Conservation (phyloP, 1,284 basidiomycete genomes). For the Bondarzewia mesenterica region DNA sequence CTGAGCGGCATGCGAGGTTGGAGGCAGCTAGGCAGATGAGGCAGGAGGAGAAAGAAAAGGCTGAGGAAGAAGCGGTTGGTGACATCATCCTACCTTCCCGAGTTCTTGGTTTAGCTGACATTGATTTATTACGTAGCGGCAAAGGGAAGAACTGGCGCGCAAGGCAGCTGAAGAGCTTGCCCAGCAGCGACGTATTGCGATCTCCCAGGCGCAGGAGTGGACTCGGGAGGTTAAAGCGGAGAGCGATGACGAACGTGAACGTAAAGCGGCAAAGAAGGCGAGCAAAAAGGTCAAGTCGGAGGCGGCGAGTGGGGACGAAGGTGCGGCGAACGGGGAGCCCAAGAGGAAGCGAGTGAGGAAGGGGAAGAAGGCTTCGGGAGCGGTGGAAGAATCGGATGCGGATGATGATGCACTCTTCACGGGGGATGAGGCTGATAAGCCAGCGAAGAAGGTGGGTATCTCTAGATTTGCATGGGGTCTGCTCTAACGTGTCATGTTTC, state of each 20-base stretch:
- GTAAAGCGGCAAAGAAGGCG: slow-evolving; percentile 47
- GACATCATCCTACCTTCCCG: no score
- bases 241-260: slow-evolving; percentile 70
- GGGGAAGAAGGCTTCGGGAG: slow-evolving; percentile 23
- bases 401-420: slow-evolving; percentile 60
- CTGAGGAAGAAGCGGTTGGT: slow-evolving; percentile 52
- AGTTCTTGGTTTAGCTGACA: neutral
- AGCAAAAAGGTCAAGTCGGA: slow-evolving; percentile 47
- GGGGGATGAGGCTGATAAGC: slow-evolving; percentile 50
- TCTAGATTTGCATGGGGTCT: slow-evolving; percentile 6
- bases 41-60: slow-evolving; percentile 56
- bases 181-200: slow-evolving; percentile 59
- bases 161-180: slow-evolving; percentile 42
- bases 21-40: slow-evolving; percentile 65
- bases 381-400: slow-evolving; percentile 24
- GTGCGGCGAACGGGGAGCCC: slow-evolving; percentile 23
- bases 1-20: slow-evolving; percentile 62
- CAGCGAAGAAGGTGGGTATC: slow-evolving; percentile 53
- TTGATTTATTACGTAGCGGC: slow-evolving; percentile 30
- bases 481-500: neutral
- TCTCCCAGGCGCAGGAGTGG: slow-evolving; percentile 78
- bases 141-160: slow-evolving; percentile 49
- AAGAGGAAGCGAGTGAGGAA: slow-evolving; percentile 44
- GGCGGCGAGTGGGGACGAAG: slow-evolving; percentile 31
- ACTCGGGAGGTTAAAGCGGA: slow-evolving; percentile 57